Base-by-base conservation (phyloP, 1,139 yeast genomes). In the Suhomyces terraborum region DNA sequence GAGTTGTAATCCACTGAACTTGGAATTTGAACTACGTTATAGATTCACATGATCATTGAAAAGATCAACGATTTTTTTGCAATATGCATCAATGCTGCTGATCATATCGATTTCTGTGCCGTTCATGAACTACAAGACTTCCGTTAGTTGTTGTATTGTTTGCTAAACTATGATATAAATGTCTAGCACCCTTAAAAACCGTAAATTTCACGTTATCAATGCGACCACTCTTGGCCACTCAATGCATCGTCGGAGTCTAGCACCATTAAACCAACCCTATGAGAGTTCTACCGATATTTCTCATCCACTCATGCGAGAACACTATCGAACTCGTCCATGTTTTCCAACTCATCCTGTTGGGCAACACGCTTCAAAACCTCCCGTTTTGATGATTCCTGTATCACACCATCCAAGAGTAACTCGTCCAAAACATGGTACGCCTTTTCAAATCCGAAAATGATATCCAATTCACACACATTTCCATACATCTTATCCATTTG, bases 401-500 rank as follows among this genome's bases (percentile, higher is more conserved):
- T 63, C 42, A 85, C 83, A 0, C 98, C 98, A 55, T 82, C 88
- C 34, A 73, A 83, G 69, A 94, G 65, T 53, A 93, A 70, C 61
- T 94, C 98, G 62, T 93, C 97, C 51, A 94, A 70, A 13, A 93
- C 84, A 62, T 88, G 87, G 61, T 93, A 93, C 0, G 98, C 98
- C 60, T 88, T 86, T 55, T 85, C 87, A 66, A 93, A 93, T 53
- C 95, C 95, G 76, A 93, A 93, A 39, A 93, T 93, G 48, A 93
- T 89, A 64, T 91, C 95, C 55, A 88, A 67, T 59, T 89, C 97
- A 65, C 96, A 87, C 16, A 93, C 98, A 58, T 89, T 93, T n/a
- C 97, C 98, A 58, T 88, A 93, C 53, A 89, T 81, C 56, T 86
- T 84, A 69, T 93, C 99, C 96, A 93, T 88, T 54, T 88, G 89